phyloP scores from a whole-genome alignment of 768 basidiomycete species.

The Ramaria rubella region DNA sequence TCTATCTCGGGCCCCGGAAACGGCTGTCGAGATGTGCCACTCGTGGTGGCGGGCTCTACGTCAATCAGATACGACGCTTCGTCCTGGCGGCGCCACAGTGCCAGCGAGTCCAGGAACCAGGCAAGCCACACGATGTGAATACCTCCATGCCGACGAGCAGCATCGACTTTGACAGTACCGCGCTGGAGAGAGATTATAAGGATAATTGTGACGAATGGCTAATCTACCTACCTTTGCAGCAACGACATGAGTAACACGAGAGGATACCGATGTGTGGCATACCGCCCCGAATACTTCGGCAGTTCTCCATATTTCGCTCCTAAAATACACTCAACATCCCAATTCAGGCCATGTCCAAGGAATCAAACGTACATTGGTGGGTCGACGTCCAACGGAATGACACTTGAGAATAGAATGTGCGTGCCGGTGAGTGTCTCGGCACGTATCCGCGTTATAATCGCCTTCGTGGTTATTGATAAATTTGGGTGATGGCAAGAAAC shows the following conservation, averaged over 20 bases:
- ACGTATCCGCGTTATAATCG: conserved; percentile 80
- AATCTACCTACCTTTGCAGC: conserved; percentile 62
- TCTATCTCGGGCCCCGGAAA: conserved; percentile 7
- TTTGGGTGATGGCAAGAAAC: conserved; percentile 5
- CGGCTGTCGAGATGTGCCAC: not conserved
- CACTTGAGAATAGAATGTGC: conserved; percentile 86
- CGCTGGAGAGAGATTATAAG: conserved; percentile 38
- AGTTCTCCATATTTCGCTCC: conserved; percentile 73
- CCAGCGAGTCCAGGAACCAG: conserved; percentile 87
- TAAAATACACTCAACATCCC: not conserved
- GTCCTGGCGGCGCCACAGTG: conserved; percentile 79
- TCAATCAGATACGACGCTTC: conserved; percentile 74
- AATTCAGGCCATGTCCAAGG: not conserved
- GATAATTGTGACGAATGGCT: conserved; percentile 5
- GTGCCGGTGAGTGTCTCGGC: conserved; percentile 67
- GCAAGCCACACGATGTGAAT: conserved; percentile 80
- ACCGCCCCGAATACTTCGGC: conserved; percentile 86
- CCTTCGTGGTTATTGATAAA: conserved; percentile 34
- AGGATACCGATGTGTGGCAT: conserved; percentile 62
- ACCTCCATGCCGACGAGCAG: conserved; percentile 66
- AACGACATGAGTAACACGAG: conserved; percentile 80
- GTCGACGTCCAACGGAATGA: conserved; percentile 82
- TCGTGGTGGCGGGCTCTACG: conserved; percentile 35
- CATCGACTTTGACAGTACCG: conserved; percentile 88
- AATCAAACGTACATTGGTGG: conserved; percentile 49